These are phyloP conservation scores for Candida montana DNA, from an alignment of 805 yeast genomes.

Conservation along the genomic window DNA sequence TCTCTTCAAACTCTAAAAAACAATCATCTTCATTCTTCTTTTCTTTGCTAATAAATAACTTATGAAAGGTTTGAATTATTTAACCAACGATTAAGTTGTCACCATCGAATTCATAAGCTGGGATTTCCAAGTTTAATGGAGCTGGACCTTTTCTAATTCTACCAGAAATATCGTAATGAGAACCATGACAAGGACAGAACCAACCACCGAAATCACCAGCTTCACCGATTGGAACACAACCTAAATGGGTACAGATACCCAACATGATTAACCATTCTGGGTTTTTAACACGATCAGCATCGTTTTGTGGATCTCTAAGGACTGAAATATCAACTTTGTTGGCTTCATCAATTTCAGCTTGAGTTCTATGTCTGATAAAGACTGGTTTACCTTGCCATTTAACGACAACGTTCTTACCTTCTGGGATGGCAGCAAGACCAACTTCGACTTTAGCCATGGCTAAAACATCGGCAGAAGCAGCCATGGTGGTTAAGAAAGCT, in stretches of 20 bases:
- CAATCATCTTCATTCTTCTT: background rate
- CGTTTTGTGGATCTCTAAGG: constrained; percentile 93
- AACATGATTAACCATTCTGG: constrained; percentile 99
- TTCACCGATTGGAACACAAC: constrained; percentile 99
- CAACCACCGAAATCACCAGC: constrained; percentile 99
- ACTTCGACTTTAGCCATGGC: constrained; percentile 99
- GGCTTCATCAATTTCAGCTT: constrained; percentile 91
- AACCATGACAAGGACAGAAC: constrained; percentile 99
- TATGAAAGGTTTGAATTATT: constrained; percentile 12
- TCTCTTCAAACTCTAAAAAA: background rate
- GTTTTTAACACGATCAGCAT: constrained; percentile 87
- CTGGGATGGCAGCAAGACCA: constrained; percentile 87
- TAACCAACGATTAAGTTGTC: constrained; percentile 88
- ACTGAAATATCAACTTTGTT: constrained; percentile 67
- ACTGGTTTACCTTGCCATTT: constrained; percentile 99
- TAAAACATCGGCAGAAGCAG: constrained; percentile 97
- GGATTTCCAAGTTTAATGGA: constrained; percentile 96
- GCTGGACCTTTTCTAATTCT: constrained; percentile 99
- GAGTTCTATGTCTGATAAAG: constrained; percentile 97
- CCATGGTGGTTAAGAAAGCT: constrained; percentile 85
- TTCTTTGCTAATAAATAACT: background rate
- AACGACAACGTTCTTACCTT: constrained; percentile 95
- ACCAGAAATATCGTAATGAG: constrained; percentile 99
- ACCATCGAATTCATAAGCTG: constrained; percentile 81
- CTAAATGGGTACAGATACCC: constrained; percentile 99